Percentiles rank a stretch among this genome's conserved stretches.
Conservation (phyloP, 192 early-diverging fungal genomes). For the Irineochytrium annulatum region DNA sequence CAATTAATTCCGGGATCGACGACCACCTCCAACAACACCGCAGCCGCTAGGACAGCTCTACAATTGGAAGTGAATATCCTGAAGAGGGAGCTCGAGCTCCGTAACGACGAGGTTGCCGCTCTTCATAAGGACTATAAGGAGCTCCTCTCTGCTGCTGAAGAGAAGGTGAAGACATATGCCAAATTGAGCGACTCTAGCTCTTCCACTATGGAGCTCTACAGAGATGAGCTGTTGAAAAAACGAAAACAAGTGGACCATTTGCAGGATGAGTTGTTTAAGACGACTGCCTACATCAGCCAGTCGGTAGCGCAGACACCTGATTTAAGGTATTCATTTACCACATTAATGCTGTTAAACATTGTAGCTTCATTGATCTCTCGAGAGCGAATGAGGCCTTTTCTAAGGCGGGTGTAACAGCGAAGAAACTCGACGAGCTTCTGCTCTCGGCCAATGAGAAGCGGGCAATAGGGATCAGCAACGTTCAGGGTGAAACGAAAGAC, state of each 20-base stretch:
- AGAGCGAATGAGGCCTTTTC: constrained; percentile 19
- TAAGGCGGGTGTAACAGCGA: constrained; percentile 17
- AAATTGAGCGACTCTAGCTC: constrained; percentile 24
- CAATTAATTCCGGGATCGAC: too few species aligned
- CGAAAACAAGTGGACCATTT: constrained; percentile 8
- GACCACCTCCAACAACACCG: too few species aligned
- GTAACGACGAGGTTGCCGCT: constrained; percentile 21
- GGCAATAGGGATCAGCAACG: background rate
- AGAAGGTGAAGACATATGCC: constrained; percentile 21
- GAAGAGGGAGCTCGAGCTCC: constrained; percentile 10
- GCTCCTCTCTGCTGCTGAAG: constrained; percentile 17
- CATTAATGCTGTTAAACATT: constrained; percentile 3
- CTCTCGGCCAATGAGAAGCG: background rate
- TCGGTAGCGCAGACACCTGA: constrained; percentile 13
- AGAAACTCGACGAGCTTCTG: constrained; percentile 21
- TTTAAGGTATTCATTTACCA: constrained; percentile 15
- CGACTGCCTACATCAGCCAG: background rate
- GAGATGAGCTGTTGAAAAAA: constrained; percentile 29
- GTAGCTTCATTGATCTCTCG: constrained; percentile 21
- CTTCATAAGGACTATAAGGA: constrained; percentile 16
- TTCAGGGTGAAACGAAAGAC: too few species aligned
- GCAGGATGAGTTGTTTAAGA: constrained; percentile 20
- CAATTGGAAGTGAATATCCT: constrained; percentile 1
- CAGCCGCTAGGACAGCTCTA: too few species aligned
- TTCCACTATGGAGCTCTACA: constrained; percentile 32